Percentiles rank a stretch among this genome's conserved stretches.
These are phyloP conservation scores for Hypericum androsaemum DNA, from an alignment of 345 rosid genomes.

Conservation along the genomic window DNA sequence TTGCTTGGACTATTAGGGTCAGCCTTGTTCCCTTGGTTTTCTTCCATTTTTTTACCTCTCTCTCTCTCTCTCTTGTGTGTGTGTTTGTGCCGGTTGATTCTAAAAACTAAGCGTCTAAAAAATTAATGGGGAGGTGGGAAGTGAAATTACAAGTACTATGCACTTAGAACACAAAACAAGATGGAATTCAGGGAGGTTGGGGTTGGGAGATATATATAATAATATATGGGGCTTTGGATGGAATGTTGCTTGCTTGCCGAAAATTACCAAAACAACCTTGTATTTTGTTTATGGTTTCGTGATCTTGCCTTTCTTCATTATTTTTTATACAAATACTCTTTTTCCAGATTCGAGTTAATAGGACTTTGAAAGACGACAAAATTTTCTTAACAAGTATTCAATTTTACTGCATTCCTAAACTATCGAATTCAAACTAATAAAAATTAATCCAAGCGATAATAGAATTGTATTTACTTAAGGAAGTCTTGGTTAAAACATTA, in stretches of 20 bases:
- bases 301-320: no score
- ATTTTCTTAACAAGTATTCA: no score
- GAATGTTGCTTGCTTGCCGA: constrained; percentile 26
- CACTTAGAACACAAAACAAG: constrained; percentile 8
- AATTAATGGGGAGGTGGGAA: constrained; percentile 14
- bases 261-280: constrained; percentile 33
- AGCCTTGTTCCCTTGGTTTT: constrained; percentile 28
- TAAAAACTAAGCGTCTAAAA: constrained; percentile 25
- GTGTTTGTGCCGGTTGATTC: constrained; percentile 9
- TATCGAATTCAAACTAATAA: no score
- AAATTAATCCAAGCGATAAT: no score
- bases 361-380: no score
- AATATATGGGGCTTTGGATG: constrained; percentile 22
- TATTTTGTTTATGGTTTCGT: no score
- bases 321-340: no score
- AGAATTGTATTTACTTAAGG: no score
- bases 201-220: constrained; percentile 6
- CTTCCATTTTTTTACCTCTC: constrained; percentile 42
- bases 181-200: constrained; percentile 19
- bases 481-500: no score
- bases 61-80: no score
- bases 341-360: no score
- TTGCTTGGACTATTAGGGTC: constrained; percentile 33
- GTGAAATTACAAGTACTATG: constrained; percentile 12
- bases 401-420: no score